Evolutionary conservation across 306 rosid species (phyloP).

Genomic region (Vigna mungo): DNA sequence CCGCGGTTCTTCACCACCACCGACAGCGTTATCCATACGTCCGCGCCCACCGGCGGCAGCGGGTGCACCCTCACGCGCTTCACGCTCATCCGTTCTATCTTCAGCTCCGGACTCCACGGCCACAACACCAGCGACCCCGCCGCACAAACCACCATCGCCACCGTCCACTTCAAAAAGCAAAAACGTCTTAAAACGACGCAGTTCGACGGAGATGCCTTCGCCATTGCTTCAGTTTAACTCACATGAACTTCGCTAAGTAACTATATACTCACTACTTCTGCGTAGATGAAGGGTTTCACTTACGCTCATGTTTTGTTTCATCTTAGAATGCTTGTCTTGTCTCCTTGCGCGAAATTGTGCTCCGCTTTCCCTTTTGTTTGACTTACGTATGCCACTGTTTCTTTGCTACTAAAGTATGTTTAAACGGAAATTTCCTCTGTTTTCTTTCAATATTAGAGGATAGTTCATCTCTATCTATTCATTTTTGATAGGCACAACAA

Average conservation of each 20-base stretch:
- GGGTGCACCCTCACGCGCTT: constrained; percentile 59
- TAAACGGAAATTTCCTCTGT: too few relatives aligned
- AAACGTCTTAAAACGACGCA: constrained; percentile 22
- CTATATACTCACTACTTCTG: background rate
- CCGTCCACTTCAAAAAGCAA: constrained; percentile 30
- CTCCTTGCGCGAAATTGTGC: constrained; percentile 58
- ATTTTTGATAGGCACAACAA: too few relatives aligned
- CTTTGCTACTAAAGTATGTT: too few relatives aligned
- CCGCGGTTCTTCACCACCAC: constrained; percentile 57
- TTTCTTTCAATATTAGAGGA: too few relatives aligned
- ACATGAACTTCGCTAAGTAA: background rate
- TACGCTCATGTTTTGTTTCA: background rate
- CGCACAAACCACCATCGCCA: constrained; percentile 24
- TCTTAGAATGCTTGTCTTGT: background rate
- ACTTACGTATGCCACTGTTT: too few relatives aligned
- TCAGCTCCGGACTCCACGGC: constrained; percentile 69
- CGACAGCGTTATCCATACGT: constrained; percentile 59
- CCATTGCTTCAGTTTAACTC: background rate
- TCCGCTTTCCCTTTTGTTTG: constrained; percentile 36
- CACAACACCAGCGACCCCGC: constrained; percentile 47
- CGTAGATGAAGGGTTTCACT: background rate
- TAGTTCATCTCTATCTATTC: too few relatives aligned
- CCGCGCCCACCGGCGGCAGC: constrained; percentile 59
- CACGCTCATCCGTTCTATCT: constrained; percentile 61
- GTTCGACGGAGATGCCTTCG: background rate